Evolutionary conservation across 108 stramenopile species (phyloP).

Genomic region (Fragilariopsis cylindrus): DNA sequence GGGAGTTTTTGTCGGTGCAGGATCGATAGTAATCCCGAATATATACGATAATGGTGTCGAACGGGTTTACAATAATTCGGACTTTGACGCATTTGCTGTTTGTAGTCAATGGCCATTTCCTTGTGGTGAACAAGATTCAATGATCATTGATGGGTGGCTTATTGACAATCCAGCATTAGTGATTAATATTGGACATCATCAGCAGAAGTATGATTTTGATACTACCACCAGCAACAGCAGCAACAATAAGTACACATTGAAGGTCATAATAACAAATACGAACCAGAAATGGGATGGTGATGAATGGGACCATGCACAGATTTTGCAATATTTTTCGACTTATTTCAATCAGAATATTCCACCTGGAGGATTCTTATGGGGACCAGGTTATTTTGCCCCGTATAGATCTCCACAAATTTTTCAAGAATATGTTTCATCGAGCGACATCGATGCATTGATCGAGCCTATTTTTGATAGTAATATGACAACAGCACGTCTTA

Average conservation of each 20-base stretch:
- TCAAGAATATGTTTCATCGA: slow-evolving; percentile 21
- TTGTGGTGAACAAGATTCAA: slow-evolving; percentile 15
- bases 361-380: slow-evolving; percentile 38
- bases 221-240: background rate
- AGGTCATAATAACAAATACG: slow-evolving; percentile 37
- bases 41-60: slow-evolving; percentile 16
- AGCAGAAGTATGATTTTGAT: slow-evolving; percentile 3
- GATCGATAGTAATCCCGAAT: slow-evolving; percentile 2
- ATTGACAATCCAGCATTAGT: slow-evolving; percentile 34
- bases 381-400: slow-evolving; percentile 5
- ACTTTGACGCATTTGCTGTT: slow-evolving; percentile 28
- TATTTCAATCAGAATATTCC: slow-evolving; percentile 26
- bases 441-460: slow-evolving; percentile 11
- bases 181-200: slow-evolving; percentile 33
- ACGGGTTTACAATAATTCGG: slow-evolving; percentile 13
- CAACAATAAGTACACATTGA: slow-evolving; percentile 22
- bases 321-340: slow-evolving; percentile 32
- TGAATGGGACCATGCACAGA: slow-evolving; percentile 20
- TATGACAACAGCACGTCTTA: slow-evolving; percentile 36
- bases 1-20: slow-evolving; percentile 13
- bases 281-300: slow-evolving; percentile 20
- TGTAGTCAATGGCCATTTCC: slow-evolving; percentile 25
- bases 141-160: slow-evolving; percentile 20
- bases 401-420: slow-evolving; percentile 35
- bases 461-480: slow-evolving; percentile 25